Evolutionary conservation across 148 eudicot species (phyloP).

Genomic region (Simmondsia chinensis): DNA sequence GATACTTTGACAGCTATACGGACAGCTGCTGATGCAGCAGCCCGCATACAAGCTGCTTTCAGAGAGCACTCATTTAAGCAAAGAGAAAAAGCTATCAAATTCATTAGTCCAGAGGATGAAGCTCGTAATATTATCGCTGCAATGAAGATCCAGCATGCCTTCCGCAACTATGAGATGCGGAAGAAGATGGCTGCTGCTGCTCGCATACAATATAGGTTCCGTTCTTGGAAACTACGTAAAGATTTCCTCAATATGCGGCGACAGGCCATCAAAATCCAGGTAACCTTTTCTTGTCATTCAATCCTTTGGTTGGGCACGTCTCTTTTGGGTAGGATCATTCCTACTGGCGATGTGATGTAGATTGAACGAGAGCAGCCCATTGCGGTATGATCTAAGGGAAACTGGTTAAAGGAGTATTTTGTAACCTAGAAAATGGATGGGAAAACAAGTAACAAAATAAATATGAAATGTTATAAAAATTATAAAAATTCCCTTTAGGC

Average conservation of each 20-base stretch:
- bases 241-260: slow-evolving; percentile 75
- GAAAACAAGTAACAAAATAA: too few species aligned
- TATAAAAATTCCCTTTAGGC: too few species aligned
- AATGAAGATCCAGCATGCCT: slow-evolving; percentile 93
- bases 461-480: too few species aligned
- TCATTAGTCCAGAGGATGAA: slow-evolving; percentile 48
- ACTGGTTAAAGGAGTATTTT: too few species aligned
- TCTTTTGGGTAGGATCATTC: too few species aligned
- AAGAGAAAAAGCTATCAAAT: slow-evolving; percentile 33
- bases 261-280: slow-evolving; percentile 76
- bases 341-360: too few species aligned
- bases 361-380: too few species aligned
- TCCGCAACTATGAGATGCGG: slow-evolving; percentile 48
- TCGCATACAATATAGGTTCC: slow-evolving; percentile 71
- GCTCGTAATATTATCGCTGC: slow-evolving; percentile 82
- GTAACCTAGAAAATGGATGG: too few species aligned
- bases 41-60: slow-evolving; percentile 78
- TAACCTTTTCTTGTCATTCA: slow-evolving; percentile 19
- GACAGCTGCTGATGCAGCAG: slow-evolving; percentile 98
- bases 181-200: slow-evolving; percentile 73
- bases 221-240: slow-evolving; percentile 67
- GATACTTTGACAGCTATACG: slow-evolving; percentile 87
- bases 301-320: too few species aligned
- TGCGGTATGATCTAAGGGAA: too few species aligned
- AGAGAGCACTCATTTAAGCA: slow-evolving; percentile 60